These are phyloP conservation scores for Pseudogymnoascus sp. DNA, from an alignment of 2,329 filamentous ascomycete genomes.

Conservation along the genomic window DNA sequence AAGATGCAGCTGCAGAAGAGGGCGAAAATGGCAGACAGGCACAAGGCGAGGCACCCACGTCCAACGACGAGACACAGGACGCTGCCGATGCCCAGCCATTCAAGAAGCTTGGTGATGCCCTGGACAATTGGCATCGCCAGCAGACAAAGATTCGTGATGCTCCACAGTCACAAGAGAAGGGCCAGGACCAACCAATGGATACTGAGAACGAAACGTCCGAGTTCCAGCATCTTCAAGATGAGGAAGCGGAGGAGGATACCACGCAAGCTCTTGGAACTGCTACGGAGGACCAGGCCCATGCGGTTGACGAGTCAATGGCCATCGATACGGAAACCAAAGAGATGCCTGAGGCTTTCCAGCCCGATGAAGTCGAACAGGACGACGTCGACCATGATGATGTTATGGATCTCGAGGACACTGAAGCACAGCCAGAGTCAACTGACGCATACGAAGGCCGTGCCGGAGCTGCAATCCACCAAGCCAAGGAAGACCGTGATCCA, in stretches of 20 bases:
- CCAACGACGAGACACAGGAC: constrained; percentile 31
- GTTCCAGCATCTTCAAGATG: constrained; percentile 86
- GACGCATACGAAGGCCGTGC: constrained; percentile 46
- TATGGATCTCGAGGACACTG: constrained; percentile 32
- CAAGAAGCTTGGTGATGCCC: constrained; percentile 86
- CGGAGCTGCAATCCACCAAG: constrained; percentile 46
- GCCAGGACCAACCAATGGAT: constrained; percentile 17
- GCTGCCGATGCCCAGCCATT: constrained; percentile 58
- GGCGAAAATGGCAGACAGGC: constrained; percentile 42
- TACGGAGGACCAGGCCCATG: constrained; percentile 75
- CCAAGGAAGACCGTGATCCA: constrained; percentile 36
- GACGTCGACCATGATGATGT: constrained; percentile 37
- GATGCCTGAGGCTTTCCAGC: constrained; percentile 44
- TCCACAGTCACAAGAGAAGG: constrained; percentile 38
- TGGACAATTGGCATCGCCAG: constrained; percentile 88
- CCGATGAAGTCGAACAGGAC: constrained; percentile 35
- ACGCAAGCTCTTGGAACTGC: constrained; percentile 86
- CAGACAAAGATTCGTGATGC: constrained; percentile 64
- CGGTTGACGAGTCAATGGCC: constrained; percentile 81
- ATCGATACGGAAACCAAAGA: constrained; percentile 60
- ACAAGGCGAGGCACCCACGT: constrained; percentile 31
- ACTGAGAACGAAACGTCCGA: constrained; percentile 67
- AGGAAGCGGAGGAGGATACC: constrained; percentile 65
- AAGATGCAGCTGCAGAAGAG: constrained; percentile 55
- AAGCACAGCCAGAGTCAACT: constrained; percentile 34